phyloP scores from a whole-genome alignment of 768 basidiomycete species.

The Fomitopsis pulvina region DNA sequence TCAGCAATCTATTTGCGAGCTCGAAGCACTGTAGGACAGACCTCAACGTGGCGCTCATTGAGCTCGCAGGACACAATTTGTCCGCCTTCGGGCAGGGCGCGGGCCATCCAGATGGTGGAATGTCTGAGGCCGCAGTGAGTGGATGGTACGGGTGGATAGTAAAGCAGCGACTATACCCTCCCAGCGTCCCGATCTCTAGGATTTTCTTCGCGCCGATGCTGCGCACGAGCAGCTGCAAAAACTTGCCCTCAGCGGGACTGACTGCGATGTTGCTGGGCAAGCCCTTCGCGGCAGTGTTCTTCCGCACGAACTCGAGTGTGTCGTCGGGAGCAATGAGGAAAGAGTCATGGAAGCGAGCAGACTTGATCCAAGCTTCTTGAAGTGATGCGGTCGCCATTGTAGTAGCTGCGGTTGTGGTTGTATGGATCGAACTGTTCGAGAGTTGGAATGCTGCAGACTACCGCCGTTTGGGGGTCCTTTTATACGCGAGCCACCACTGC shows the following conservation, averaged over 20 bases:
- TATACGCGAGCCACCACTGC: too few species aligned
- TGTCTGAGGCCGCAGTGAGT: conserved; percentile 14
- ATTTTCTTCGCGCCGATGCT: conserved; percentile 49
- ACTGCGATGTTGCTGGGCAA: conserved; percentile 44
- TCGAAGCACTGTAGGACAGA: conserved; percentile 11
- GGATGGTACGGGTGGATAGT: background rate
- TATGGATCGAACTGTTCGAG: too few species aligned
- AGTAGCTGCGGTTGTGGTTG: too few species aligned
- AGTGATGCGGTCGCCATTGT: background rate
- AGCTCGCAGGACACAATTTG: conserved; percentile 41
- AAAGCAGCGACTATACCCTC: conserved; percentile 36
- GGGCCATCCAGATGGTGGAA: conserved; percentile 29
- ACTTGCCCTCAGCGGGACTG: conserved; percentile 48
- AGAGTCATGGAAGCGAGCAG: conserved; percentile 41
- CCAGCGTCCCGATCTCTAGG: conserved; percentile 61
- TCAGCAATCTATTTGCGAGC: background rate
- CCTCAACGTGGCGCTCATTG: conserved; percentile 38
- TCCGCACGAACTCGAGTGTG: conserved; percentile 33
- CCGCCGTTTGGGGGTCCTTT: too few species aligned
- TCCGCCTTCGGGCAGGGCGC: conserved; percentile 42
- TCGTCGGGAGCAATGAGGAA: conserved; percentile 42
- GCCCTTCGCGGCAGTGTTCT: conserved; percentile 35
- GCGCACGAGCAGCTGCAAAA: conserved; percentile 44
- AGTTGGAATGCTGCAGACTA: too few species aligned
- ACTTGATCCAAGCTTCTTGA: background rate